phyloP scores from a whole-genome alignment of 2,329 filamentous ascomycete species.

The Epichloe amarillans region DNA sequence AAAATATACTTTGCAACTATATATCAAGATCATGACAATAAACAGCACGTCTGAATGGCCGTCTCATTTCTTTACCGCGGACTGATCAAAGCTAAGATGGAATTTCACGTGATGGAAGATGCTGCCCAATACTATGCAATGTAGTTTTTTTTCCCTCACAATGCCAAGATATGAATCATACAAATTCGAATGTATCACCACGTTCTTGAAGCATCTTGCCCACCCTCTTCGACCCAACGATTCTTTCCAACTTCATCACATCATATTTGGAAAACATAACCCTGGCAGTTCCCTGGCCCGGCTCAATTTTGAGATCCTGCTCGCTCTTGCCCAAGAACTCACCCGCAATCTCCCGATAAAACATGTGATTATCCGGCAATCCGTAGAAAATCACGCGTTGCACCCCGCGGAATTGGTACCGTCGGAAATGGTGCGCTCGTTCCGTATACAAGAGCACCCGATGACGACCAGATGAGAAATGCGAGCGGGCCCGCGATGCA shows the following conservation, averaged over 20 bases:
- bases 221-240: slow-evolving; percentile 71
- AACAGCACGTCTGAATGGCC: neutral
- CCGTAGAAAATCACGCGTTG: slow-evolving; percentile 80
- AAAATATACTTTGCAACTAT: neutral
- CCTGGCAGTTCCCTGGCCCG: slow-evolving; percentile 45
- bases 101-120: neutral
- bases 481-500: slow-evolving; percentile 69
- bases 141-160: neutral
- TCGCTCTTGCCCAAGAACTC: slow-evolving; percentile 50
- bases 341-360: slow-evolving; percentile 65
- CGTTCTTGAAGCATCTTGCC: slow-evolving; percentile 73
- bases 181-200: slow-evolving; percentile 89
- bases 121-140: neutral
- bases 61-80: too few species aligned
- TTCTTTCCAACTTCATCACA: slow-evolving; percentile 71
- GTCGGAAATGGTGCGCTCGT: slow-evolving; percentile 88
- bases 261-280: slow-evolving; percentile 81
- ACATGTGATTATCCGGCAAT: slow-evolving; percentile 73
- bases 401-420: slow-evolving; percentile 73
- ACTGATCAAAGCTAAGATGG: neutral
- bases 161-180: slow-evolving; percentile 34
- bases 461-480: slow-evolving; percentile 76
- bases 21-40: slow-evolving; percentile 1
- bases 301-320: slow-evolving; percentile 40
- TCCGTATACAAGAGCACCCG: slow-evolving; percentile 82